phyloP scores from a whole-genome alignment of 2,329 filamentous ascomycete genomes.

The Orbilia javanica region DNA sequence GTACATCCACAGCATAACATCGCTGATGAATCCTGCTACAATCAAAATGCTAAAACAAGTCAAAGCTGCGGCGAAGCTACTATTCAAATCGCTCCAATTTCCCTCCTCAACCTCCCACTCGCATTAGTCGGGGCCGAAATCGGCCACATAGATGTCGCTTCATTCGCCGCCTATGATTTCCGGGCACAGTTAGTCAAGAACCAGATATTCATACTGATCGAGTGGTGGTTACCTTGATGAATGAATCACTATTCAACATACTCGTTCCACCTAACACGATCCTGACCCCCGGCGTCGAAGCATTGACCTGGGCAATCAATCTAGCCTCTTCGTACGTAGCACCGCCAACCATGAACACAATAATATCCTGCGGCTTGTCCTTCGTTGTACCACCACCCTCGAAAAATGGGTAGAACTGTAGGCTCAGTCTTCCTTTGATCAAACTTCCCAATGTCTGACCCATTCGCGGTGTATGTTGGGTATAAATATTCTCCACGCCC shows the following conservation, averaged over 20 bases:
- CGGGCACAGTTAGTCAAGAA: background rate
- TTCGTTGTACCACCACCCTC: conserved; percentile 87
- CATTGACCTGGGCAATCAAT: conserved; percentile 94
- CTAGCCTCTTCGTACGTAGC: conserved; percentile 97
- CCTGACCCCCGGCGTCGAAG: conserved; percentile 85
- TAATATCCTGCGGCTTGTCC: conserved; percentile 96
- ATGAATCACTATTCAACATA: conserved; percentile 87
- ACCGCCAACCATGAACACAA: conserved; percentile 94
- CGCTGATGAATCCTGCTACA: conserved; percentile 23
- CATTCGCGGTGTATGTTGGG: conserved; percentile 90
- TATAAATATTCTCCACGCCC: conserved; percentile 98
- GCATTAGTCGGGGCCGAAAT: conserved; percentile 47
- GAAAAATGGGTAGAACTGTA: conserved; percentile 91
- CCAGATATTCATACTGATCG: background rate
- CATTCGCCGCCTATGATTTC: conserved; percentile 39
- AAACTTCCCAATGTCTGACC: conserved; percentile 90
- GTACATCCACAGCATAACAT: conserved; percentile 23
- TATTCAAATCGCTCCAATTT: conserved; percentile 41
- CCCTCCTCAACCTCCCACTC: conserved; percentile 34
- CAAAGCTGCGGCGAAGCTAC: background rate
- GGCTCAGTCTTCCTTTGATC: conserved; percentile 88
- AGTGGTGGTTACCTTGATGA: conserved; percentile 73
- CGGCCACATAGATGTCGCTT: conserved; percentile 55
- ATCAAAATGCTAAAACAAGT: background rate
- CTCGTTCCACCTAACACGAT: conserved; percentile 90